These are phyloP conservation scores for Serendipita sp. DNA, from an alignment of 1,284 basidiomycete genomes.

Conservation along the genomic window DNA sequence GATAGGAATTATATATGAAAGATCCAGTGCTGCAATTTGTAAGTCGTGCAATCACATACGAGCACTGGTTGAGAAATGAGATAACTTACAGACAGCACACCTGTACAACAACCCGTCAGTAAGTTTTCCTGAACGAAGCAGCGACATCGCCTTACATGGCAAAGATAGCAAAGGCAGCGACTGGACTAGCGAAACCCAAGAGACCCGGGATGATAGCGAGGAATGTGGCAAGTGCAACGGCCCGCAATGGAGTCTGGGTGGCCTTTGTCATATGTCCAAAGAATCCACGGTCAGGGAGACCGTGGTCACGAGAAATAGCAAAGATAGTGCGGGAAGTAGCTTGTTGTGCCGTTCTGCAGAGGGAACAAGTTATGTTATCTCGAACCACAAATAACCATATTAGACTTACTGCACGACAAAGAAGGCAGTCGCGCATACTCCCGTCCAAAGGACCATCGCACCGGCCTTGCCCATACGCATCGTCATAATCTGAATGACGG, in stretches of 20 bases:
- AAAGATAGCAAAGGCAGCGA: conserved; percentile 77
- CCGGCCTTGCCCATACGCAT: conserved; percentile 58
- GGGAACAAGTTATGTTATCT: conserved; percentile 22
- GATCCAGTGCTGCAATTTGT: conserved; percentile 6
- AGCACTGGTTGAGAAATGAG: background rate
- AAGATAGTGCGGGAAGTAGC: conserved; percentile 79
- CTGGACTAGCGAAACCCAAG: conserved; percentile 61
- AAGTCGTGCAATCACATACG: background rate
- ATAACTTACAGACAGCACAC: conserved; percentile 12
- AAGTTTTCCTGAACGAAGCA: background rate
- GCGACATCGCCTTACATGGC: conserved; percentile 45
- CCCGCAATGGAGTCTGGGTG: conserved; percentile 68
- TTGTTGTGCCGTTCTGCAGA: conserved; percentile 45
- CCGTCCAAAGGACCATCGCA: conserved; percentile 65
- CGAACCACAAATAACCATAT: conserved; percentile 16
- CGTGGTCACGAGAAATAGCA: conserved; percentile 78
- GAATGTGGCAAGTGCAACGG: conserved; percentile 67
- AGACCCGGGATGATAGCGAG: conserved; percentile 33
- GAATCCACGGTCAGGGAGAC: conserved; percentile 67
- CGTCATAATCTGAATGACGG: conserved; percentile 44
- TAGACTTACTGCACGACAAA: conserved; percentile 50
- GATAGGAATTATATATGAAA: conserved; percentile 19
- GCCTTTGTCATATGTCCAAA: conserved; percentile 54
- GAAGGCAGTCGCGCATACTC: conserved; percentile 70
- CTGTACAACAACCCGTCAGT: conserved; percentile 48